Percentiles rank a stretch among this genome's conserved stretches.
Evolutionary conservation across 2,329 filamentous ascomycete genomes (phyloP).

Genomic region (Aureobasidium uvarum): DNA sequence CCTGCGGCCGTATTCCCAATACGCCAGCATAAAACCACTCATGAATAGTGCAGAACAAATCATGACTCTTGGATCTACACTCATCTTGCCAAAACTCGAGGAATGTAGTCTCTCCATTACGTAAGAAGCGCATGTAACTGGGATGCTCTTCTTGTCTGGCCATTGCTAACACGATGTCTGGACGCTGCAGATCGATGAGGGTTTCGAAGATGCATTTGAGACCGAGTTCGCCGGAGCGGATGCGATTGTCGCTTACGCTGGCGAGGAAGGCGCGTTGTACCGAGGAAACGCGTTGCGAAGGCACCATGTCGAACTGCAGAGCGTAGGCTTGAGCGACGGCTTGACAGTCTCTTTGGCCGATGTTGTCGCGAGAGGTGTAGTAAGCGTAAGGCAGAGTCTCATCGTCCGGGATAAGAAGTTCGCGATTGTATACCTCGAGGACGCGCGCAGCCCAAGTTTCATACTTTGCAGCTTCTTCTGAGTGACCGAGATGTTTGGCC

Average conservation of each 20-base stretch:
- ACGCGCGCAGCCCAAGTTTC: constrained; percentile 36
- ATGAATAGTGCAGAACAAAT: constrained; percentile 50
- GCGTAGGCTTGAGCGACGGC: constrained; percentile 45
- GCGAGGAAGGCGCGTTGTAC: constrained; percentile 37
- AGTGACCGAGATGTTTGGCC: constrained; percentile 37
- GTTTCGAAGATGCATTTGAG: constrained; percentile 47
- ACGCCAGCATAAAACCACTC: constrained; percentile 50
- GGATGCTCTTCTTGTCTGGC: constrained; percentile 50
- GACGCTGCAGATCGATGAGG: constrained; percentile 43
- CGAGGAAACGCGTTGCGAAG: constrained; percentile 32
- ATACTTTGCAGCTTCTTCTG: constrained; percentile 34
- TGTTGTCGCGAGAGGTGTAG: constrained; percentile 43
- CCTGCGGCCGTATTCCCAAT: constrained; percentile 42
- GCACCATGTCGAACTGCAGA: constrained; percentile 40
- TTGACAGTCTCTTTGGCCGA: constrained; percentile 38
- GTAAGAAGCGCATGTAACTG: constrained; percentile 50
- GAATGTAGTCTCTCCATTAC: constrained; percentile 47
- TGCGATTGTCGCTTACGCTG: constrained; percentile 35
- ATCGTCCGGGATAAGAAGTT: constrained; percentile 39
- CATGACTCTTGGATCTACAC: constrained; percentile 49
- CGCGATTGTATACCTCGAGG: constrained; percentile 39
- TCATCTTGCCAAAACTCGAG: constrained; percentile 49
- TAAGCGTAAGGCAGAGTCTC: constrained; percentile 39
- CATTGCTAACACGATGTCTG: constrained; percentile 47
- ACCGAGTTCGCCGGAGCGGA: constrained; percentile 46